Percentiles rank a stretch among this genome's conserved stretches.
Evolutionary conservation across 2,329 filamentous ascomycete species (phyloP).

Genomic region (Herpotrichia juniperi): DNA sequence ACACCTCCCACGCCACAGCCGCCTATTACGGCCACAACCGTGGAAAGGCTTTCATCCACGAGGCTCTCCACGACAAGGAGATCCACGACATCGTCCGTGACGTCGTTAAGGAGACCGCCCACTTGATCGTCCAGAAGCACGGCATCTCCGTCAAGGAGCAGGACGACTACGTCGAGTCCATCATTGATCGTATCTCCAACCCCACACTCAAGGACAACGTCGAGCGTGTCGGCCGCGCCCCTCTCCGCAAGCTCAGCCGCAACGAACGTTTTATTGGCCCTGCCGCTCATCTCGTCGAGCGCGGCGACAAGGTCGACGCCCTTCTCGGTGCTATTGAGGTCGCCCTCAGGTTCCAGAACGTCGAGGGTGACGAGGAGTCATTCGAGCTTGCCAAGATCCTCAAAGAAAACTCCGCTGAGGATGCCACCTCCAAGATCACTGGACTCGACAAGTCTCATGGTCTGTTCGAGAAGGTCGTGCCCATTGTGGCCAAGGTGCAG

Average conservation of each 20-base stretch:
- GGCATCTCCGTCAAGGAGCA: conserved; percentile 77
- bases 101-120: conserved; percentile 83
- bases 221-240: conserved; percentile 93
- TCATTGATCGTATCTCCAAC: conserved; percentile 92
- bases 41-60: conserved; percentile 75
- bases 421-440: conserved; percentile 80
- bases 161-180: conserved; percentile 86
- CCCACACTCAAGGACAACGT: conserved; percentile 90
- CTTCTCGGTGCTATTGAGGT: conserved; percentile 87
- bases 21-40: conserved; percentile 64
- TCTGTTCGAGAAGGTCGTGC: conserved; percentile 75
- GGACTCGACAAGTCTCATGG: conserved; percentile 79
- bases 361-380: conserved; percentile 90
- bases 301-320: conserved; percentile 72
- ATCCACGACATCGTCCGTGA: conserved; percentile 81
- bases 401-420: conserved; percentile 72
- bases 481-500: conserved; percentile 85
- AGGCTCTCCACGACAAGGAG: conserved; percentile 79
- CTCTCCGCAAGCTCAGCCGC: conserved; percentile 89
- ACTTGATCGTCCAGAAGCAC: conserved; percentile 86
- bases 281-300: conserved; percentile 85
- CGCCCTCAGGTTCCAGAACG: conserved; percentile 93
- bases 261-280: conserved; percentile 97
- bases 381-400: conserved; percentile 85
- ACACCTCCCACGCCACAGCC: conserved; percentile 96